phyloP scores from a whole-genome alignment of 2,329 filamentous ascomycete species.

The Anthostomella pinea region DNA sequence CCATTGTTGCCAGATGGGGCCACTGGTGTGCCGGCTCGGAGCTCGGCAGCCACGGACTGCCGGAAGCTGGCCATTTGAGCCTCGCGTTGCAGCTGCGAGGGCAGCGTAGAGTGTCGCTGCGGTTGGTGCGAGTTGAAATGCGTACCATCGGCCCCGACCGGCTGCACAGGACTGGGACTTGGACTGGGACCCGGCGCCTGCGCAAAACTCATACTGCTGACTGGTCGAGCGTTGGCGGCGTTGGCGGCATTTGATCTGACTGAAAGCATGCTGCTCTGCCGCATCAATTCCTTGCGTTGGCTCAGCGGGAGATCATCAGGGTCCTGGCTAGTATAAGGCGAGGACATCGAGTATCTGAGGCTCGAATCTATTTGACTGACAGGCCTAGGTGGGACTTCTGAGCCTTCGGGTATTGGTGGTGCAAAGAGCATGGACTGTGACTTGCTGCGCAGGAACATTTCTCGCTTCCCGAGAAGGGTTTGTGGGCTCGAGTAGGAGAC shows the following conservation, averaged over 20 bases:
- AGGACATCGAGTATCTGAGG: constrained; percentile 34
- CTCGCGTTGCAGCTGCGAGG: constrained; percentile 47
- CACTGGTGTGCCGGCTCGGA: constrained; percentile 43
- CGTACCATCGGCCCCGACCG: constrained; percentile 33
- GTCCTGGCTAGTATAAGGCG: constrained; percentile 36
- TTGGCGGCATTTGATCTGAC: constrained; percentile 12
- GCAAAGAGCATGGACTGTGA: constrained; percentile 41
- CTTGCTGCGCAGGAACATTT: constrained; percentile 52
- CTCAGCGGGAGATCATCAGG: constrained; percentile 71
- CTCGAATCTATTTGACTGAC: constrained; percentile 43
- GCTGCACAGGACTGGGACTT: constrained; percentile 13
- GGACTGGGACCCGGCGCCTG: constrained; percentile 8
- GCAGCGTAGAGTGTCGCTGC: constrained; percentile 43
- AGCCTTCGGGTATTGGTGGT: constrained; percentile 23
- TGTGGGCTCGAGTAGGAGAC: constrained; percentile 52
- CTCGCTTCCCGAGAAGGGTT: constrained; percentile 55
- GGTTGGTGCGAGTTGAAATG: constrained; percentile 56
- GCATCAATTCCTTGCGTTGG: constrained; percentile 61
- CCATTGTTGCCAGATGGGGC: constrained; percentile 26
- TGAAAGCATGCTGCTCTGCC: constrained; percentile 44
- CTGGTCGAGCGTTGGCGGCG: constrained; percentile 10
- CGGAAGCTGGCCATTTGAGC: constrained; percentile 66
- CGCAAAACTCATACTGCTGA: constrained; percentile 10
- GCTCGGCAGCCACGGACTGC: constrained; percentile 60
- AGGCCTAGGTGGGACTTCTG: constrained; percentile 19